Conservation (phyloP, 2,329 filamentous ascomycete species). For the Truncatella angustata region DNA sequence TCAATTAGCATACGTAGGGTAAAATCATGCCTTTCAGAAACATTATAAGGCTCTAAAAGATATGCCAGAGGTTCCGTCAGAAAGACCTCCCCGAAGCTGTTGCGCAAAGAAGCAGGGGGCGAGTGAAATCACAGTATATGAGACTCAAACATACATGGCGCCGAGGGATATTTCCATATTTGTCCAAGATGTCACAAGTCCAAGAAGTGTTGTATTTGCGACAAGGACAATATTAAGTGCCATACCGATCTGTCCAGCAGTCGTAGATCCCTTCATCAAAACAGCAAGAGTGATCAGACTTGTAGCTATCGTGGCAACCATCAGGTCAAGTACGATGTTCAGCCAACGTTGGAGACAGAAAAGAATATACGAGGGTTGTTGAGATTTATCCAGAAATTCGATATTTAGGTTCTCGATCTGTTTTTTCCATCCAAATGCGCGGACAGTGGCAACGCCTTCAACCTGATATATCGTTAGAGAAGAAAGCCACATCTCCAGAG, state of each 20-base stretch:
- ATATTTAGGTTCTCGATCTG: slow-evolving; percentile 18
- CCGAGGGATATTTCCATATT: slow-evolving; percentile 34
- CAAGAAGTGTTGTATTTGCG: slow-evolving; percentile 32
- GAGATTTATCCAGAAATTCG: slow-evolving; percentile 39
- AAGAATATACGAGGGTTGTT: slow-evolving; percentile 48
- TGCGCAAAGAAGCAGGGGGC: not conserved
- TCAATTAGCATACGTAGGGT: too few species aligned
- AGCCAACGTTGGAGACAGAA: slow-evolving; percentile 53
- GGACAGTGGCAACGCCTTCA: slow-evolving; percentile 42
- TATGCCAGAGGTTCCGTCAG: too few species aligned
- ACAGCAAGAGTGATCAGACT: slow-evolving; percentile 26
- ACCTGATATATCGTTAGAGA: slow-evolving; percentile 20
- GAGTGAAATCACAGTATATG: too few species aligned
- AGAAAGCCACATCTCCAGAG: too few species aligned
- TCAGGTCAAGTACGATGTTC: slow-evolving; percentile 46
- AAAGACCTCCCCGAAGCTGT: too few species aligned
- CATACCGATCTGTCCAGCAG: slow-evolving; percentile 31
- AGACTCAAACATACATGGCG: slow-evolving; percentile 25
- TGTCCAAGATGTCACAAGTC: slow-evolving; percentile 32
- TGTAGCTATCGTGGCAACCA: slow-evolving; percentile 46
- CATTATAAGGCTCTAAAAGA: too few species aligned
- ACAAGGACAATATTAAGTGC: slow-evolving; percentile 34
- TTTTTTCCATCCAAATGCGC: slow-evolving; percentile 45
- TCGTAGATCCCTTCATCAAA: slow-evolving; percentile 16
- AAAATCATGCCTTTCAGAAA: too few species aligned